Conservation (phyloP, 108 stramenopile genomes). For the Nitzschia sp. region DNA sequence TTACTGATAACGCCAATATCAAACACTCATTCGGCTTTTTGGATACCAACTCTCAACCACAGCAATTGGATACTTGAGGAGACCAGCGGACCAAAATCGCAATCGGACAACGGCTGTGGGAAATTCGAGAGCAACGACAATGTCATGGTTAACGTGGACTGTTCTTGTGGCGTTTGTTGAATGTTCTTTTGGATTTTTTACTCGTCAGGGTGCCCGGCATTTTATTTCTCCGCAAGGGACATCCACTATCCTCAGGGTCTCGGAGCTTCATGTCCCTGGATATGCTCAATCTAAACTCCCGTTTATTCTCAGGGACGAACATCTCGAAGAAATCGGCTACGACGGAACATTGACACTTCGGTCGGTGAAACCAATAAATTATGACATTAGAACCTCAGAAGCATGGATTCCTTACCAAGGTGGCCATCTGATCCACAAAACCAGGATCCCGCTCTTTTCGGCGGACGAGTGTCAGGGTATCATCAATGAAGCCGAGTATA, state of each 20-base stretch:
- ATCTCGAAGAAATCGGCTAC: neutral
- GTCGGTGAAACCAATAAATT: neutral
- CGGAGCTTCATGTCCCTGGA: conserved; percentile 56
- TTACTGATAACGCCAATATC: no score
- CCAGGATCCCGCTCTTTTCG: conserved; percentile 37
- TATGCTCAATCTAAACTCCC: conserved; percentile 50
- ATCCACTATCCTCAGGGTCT: conserved; percentile 28
- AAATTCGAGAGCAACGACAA: no score
- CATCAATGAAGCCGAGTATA: conserved; percentile 47
- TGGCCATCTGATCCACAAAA: conserved; percentile 48
- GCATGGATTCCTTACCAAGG: conserved; percentile 35
- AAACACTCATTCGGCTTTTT: no score
- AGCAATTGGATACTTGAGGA: no score
- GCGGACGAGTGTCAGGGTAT: conserved; percentile 47
- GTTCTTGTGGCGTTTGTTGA: no score
- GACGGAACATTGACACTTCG: neutral
- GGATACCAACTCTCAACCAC: no score
- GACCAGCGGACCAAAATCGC: no score
- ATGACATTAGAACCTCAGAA: conserved; percentile 27
- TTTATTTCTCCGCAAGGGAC: no score
- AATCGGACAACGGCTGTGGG: no score
- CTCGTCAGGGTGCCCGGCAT: no score
- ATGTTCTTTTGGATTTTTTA: no score
- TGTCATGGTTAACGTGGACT: no score
- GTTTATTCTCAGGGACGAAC: conserved; percentile 34